These are phyloP conservation scores for Xylariaceae sp. DNA, from an alignment of 2,329 filamentous ascomycete genomes.

Conservation along the genomic window DNA sequence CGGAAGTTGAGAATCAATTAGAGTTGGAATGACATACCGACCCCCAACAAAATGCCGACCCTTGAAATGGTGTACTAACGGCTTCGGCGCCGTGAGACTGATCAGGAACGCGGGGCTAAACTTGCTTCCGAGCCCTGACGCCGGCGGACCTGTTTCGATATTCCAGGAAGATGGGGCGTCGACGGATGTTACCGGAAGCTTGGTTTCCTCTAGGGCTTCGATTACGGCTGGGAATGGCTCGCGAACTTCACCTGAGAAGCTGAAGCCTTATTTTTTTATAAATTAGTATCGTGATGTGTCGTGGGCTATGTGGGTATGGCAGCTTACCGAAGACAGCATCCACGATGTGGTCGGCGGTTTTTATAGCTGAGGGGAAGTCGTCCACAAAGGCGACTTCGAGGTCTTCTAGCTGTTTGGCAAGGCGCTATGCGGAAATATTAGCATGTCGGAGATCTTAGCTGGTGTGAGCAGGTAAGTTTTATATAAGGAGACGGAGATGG, in stretches of 20 bases:
- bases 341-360: conserved; percentile 70
- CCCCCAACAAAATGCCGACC: conserved; percentile 92
- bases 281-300: conserved; percentile 16
- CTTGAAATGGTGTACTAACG: conserved; percentile 73
- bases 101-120: conserved; percentile 79
- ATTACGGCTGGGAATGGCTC: conserved; percentile 86
- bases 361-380: conserved; percentile 65
- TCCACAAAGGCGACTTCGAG: conserved; percentile 77
- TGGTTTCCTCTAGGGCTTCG: conserved; percentile 64
- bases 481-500: neutral
- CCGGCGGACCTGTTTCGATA: conserved; percentile 78
- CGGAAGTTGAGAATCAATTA: neutral
- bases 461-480: neutral
- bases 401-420: conserved; percentile 77
- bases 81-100: conserved; percentile 90
- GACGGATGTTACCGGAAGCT: conserved; percentile 75
- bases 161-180: conserved; percentile 95
- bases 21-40: conserved; percentile 46
- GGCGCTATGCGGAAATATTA: conserved; percentile 49
- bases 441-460: conserved; percentile 10
- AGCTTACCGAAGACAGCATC: conserved; percentile 83
- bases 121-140: conserved; percentile 66
- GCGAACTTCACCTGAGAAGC: conserved; percentile 85
- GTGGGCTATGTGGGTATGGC: conserved; percentile 4
- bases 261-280: conserved; percentile 58